Conservation (phyloP, 2,329 filamentous ascomycete genomes). For the Phyllosticta paracitricarpa region DNA sequence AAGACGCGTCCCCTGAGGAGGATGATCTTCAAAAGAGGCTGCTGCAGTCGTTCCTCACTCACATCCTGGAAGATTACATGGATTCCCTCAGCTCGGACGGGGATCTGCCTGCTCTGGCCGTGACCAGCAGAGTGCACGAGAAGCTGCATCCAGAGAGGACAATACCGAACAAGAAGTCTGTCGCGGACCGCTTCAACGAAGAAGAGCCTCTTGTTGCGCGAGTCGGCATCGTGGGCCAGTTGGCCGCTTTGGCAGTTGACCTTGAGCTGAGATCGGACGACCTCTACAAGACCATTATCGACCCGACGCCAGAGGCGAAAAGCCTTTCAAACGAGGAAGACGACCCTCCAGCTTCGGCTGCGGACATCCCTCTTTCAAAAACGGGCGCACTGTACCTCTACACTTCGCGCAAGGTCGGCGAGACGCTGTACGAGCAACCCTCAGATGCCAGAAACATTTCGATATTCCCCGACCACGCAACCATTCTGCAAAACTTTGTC, state of each 20-base stretch:
- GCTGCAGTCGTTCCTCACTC: conserved; percentile 68
- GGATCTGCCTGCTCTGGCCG: conserved; percentile 40
- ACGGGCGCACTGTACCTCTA: conserved; percentile 46
- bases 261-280: conserved; percentile 40
- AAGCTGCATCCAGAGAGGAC: conserved; percentile 55
- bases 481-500: conserved; percentile 41
- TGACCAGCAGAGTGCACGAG: conserved; percentile 53
- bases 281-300: conserved; percentile 35
- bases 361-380: conserved; percentile 47
- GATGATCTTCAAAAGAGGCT: conserved; percentile 52
- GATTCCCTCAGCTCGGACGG: conserved; percentile 38
- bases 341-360: conserved; percentile 41
- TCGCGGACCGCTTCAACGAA: conserved; percentile 54
- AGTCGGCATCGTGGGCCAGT: conserved; percentile 60
- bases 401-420: conserved; percentile 41
- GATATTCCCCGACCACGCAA: conserved; percentile 45
- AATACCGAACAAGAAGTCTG: conserved; percentile 51
- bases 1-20: conserved; percentile 42
- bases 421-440: conserved; percentile 38
- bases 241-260: conserved; percentile 57
- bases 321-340: conserved; percentile 41
- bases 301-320: conserved; percentile 30
- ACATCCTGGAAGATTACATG: conserved; percentile 64
- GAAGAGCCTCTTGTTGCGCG: conserved; percentile 51
- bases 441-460: conserved; percentile 29